phyloP scores from a whole-genome alignment of 208 protist species.

The Trypanosoma caninum region DNA sequence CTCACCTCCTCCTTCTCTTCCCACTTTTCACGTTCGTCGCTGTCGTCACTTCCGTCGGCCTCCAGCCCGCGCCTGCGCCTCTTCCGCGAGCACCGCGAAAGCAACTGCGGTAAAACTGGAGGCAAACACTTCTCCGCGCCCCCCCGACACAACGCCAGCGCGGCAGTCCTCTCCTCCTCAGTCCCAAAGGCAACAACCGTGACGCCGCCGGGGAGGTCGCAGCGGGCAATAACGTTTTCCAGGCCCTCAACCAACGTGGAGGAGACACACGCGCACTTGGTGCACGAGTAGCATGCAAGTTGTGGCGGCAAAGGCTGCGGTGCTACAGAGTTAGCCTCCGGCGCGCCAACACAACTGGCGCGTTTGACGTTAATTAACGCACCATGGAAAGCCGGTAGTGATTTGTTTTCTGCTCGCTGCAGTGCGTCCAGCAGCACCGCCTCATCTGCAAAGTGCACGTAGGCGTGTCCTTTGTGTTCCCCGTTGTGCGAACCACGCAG shows the following conservation, averaged over 20 bases:
- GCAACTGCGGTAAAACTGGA: constrained; percentile 18
- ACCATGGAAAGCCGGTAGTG: constrained; percentile 2
- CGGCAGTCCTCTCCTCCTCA: not conserved
- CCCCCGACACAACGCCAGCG: not conserved
- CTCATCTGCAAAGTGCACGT: constrained; percentile 31
- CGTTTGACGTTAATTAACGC: constrained; percentile 2
- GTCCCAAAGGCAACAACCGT: constrained; percentile 12
- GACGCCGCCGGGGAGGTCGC: not conserved
- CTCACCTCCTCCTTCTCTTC: not conserved
- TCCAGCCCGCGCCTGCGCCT: constrained; percentile 2
- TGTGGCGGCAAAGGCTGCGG: constrained; percentile 9
- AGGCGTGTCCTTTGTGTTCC: constrained; percentile 49
- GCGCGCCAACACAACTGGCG: constrained; percentile 7
- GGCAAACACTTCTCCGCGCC: constrained; percentile 11
- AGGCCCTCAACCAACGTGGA: constrained; percentile 2
- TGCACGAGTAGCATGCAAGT: constrained; percentile 9
- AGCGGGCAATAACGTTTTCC: constrained; percentile 13
- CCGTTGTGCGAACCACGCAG: constrained; percentile 11
- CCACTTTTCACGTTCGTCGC: not conserved
- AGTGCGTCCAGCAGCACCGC: constrained; percentile 11
- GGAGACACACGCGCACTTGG: constrained; percentile 5
- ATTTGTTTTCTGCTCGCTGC: not conserved
- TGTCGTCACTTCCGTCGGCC: not conserved
- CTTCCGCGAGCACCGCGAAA: not conserved
- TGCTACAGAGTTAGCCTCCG: not conserved